These are phyloP conservation scores for Chaetomiaceae sp. DNA, from an alignment of 2,329 filamentous ascomycete genomes.

Conservation along the genomic window DNA sequence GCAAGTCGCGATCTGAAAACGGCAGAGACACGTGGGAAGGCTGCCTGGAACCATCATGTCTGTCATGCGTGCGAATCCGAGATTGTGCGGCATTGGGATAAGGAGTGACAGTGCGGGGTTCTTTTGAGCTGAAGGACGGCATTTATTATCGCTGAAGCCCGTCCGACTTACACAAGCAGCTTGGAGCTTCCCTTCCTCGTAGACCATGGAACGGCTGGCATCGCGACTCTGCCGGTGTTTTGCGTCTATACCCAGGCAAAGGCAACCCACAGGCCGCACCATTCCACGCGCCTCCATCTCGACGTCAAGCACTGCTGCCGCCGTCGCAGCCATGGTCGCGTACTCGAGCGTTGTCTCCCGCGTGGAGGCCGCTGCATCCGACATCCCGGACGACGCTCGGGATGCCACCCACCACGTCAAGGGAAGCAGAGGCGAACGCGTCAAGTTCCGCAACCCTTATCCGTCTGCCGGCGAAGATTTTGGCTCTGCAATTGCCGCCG, in stretches of 20 bases:
- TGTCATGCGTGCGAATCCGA: too few relatives aligned
- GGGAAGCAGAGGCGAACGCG: constrained; percentile 32
- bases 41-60: too few relatives aligned
- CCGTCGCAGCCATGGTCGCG: constrained; percentile 12
- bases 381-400: constrained; percentile 37
- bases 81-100: too few relatives aligned
- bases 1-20: too few relatives aligned
- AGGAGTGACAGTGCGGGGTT: too few relatives aligned
- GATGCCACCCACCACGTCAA: constrained; percentile 44
- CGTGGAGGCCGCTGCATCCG: constrained; percentile 28
- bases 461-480: constrained; percentile 34
- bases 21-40: too few relatives aligned
- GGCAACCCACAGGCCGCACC: background rate
- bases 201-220: constrained; percentile 2
- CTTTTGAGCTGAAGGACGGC: too few relatives aligned
- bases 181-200: too few relatives aligned
- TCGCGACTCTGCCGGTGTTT: constrained; percentile 6
- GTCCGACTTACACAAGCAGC: too few relatives aligned
- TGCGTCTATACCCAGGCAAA: background rate
- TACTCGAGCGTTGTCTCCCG: constrained; percentile 31
- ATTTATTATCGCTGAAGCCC: too few relatives aligned
- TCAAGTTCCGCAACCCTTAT: constrained; percentile 46
- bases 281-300: constrained; percentile 13
- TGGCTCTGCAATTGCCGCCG: constrained; percentile 19
- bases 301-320: constrained; percentile 7